These are phyloP conservation scores for Wilcoxina mikolae DNA, from an alignment of 495 filamentous ascomycete species.

Conservation along the genomic window DNA sequence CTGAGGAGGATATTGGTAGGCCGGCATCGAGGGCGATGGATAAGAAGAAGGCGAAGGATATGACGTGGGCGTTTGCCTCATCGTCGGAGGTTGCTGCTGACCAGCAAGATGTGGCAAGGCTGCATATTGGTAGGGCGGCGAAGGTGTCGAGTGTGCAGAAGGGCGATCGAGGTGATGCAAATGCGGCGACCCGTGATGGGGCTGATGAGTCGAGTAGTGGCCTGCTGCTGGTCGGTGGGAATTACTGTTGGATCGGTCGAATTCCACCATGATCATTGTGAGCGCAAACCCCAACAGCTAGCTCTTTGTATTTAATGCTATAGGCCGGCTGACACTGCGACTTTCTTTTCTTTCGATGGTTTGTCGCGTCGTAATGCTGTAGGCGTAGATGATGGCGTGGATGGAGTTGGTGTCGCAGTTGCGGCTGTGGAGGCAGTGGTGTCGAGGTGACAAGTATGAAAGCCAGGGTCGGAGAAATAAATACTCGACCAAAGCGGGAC, in stretches of 20 bases:
- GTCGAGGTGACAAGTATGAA: neutral
- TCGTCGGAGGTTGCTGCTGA: slow-evolving; percentile 17
- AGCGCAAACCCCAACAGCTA: slow-evolving; percentile 12
- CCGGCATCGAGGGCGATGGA: slow-evolving; percentile 38
- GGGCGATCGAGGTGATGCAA: slow-evolving; percentile 28
- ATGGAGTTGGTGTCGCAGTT: slow-evolving; percentile 1
- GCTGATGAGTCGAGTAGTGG: slow-evolving; percentile 19
- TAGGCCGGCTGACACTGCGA: neutral
- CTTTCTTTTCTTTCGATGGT: neutral
- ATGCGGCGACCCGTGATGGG: slow-evolving; percentile 28
- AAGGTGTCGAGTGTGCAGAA: slow-evolving; percentile 29
- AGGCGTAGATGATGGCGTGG: slow-evolving; percentile 1
- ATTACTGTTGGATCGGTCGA: slow-evolving; percentile 23
- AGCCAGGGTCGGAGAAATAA: slow-evolving; percentile 18
- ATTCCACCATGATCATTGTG: slow-evolving; percentile 32
- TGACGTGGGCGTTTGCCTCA: slow-evolving; percentile 29
- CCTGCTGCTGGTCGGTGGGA: slow-evolving; percentile 24
- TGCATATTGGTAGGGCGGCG: slow-evolving; percentile 30
- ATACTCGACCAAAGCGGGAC: slow-evolving; percentile 12
- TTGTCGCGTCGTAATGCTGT: neutral
- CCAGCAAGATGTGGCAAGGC: slow-evolving; percentile 24
- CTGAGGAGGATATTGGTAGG: slow-evolving; percentile 37
- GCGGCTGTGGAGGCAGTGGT: slow-evolving; percentile 2
- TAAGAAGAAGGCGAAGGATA: slow-evolving; percentile 38
- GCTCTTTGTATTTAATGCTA: slow-evolving; percentile 1